Evolutionary conservation across 305 asterid species (phyloP), one percentile per base, ranked within the genome.

Genomic region (Fraxinus greggii): DNA sequence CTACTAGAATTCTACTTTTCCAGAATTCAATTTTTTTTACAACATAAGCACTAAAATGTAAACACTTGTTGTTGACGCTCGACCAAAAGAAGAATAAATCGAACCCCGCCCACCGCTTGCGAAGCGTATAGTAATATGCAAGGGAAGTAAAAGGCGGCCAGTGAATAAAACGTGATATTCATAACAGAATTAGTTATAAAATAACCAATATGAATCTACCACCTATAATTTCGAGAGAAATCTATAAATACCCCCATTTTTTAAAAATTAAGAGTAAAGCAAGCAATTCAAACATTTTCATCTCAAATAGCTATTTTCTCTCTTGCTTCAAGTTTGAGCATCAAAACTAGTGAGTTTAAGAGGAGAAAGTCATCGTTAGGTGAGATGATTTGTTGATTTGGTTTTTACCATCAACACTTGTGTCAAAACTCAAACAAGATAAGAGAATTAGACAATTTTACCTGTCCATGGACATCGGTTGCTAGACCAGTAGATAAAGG

Each of bases 401-500:
- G 51, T 40, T 40, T 40, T 9, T 40, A 10, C 51, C 51, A 40
- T 9, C 51, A 40, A 40, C 15, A 40, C 36, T 28, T 69, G 75
- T 31, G 75, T 28, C 23, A 26, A 69, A 33, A 56, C 26, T 72
- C 12, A 15, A 51, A n/a, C 31, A 61, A 19, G 51, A 61, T 21
- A 54, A 54, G 8, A 82, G n/a, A 12, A 61, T 59, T 40, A 70
- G 67, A 76, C 1, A 67, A 40, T n/a, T 35, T 38, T 89, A 93
- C 98, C 98, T 95, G 99, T 76, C 99, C 99, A 86, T 95, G 99
- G 75, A 95, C 93, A 21, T 94, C 98, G 33, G 88, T 83, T 51
- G 99, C 99, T 54, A 94, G 89, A 85, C 98, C 99, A 79, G 99
- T 94, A 36, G 94, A 93, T 87, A 95, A 88, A 83, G 99, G 99